These are phyloP conservation scores for Clarireedia hainanense DNA, from an alignment of 2,329 filamentous ascomycete species.

Conservation along the genomic window DNA sequence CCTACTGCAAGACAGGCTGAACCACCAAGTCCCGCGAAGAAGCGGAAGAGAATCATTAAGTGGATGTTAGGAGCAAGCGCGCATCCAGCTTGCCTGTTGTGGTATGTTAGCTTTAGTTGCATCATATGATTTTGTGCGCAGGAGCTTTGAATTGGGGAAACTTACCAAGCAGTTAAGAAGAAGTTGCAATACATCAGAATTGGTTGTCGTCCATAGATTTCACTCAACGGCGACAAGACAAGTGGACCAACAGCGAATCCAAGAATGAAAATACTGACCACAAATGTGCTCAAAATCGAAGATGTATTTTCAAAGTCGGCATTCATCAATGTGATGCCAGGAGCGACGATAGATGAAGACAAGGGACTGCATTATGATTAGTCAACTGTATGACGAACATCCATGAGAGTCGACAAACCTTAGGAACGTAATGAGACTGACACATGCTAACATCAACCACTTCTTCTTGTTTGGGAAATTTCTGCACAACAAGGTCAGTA, in stretches of 20 bases:
- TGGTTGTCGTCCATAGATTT: constrained; percentile 55
- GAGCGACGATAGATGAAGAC: constrained; percentile 37
- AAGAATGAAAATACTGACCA: constrained; percentile 45
- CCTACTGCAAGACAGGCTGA: constrained; percentile 41
- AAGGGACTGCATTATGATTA: constrained; percentile 17
- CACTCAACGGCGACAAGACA: constrained; percentile 48
- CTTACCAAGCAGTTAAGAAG: constrained; percentile 36
- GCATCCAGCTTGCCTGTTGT: constrained; percentile 30
- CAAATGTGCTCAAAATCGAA: constrained; percentile 12
- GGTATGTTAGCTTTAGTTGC: background rate
- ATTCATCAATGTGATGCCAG: constrained; percentile 28
- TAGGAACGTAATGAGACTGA: constrained; percentile 9
- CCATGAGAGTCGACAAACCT: constrained; percentile 5
- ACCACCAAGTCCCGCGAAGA: constrained; percentile 45
- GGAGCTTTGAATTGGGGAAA: constrained; percentile 30
- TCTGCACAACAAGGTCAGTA: background rate
- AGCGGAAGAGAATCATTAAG: constrained; percentile 48
- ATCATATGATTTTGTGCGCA: constrained; percentile 1
- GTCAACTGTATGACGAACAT: background rate
- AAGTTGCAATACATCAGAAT: constrained; percentile 37
- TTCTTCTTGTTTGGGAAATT: constrained; percentile 6
- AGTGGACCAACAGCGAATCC: constrained; percentile 51
- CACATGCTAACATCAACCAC: constrained; percentile 7
- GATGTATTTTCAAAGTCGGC: constrained; percentile 15
- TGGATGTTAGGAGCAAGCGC: constrained; percentile 40